Conservation (phyloP, 2,329 filamentous ascomycete genomes). For the Colletotrichum sp. region DNA sequence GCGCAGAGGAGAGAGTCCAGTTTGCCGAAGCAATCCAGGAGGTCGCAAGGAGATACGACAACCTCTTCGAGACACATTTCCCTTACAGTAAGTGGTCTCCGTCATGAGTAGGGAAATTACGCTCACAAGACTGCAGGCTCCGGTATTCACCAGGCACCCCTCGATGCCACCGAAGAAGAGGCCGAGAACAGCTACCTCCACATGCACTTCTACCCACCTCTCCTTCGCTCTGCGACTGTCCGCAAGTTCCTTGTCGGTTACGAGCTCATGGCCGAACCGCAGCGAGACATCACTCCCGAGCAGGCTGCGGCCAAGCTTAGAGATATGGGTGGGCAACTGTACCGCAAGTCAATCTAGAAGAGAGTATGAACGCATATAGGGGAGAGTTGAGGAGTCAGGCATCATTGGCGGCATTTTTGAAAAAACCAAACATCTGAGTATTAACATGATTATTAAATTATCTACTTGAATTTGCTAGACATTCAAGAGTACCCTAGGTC, state of each 20-base stretch:
- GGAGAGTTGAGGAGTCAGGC: neutral
- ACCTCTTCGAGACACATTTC: constrained; percentile 95
- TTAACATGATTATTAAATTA: neutral
- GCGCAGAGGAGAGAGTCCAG: constrained; percentile 69
- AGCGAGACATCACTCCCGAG: constrained; percentile 96
- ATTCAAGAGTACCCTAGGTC: too few relatives aligned
- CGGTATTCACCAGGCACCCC: constrained; percentile 92
- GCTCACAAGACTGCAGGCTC: constrained; percentile 63
- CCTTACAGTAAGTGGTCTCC: constrained; percentile 76
- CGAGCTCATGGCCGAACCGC: constrained; percentile 96
- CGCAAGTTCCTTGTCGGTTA: constrained; percentile 97
- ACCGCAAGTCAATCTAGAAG: constrained; percentile 67
- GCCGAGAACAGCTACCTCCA: constrained; percentile 90
- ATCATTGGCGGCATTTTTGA: neutral
- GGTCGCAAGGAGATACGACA: constrained; percentile 91
- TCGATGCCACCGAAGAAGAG: constrained; percentile 82
- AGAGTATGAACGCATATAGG: neutral
- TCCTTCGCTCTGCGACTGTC: constrained; percentile 90
- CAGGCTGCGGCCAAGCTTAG: constrained; percentile 84
- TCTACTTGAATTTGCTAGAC: neutral
- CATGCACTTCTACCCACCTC: constrained; percentile 96
- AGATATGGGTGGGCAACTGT: constrained; percentile 80
- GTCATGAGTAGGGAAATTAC: fast-evolving
- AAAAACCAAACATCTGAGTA: neutral
- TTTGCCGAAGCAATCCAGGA: constrained; percentile 88